Percentiles rank a stretch among this genome's conserved stretches.
These are phyloP conservation scores for Scheffersomyces insectosa DNA, from an alignment of 1,139 yeast species.

Conservation along the genomic window DNA sequence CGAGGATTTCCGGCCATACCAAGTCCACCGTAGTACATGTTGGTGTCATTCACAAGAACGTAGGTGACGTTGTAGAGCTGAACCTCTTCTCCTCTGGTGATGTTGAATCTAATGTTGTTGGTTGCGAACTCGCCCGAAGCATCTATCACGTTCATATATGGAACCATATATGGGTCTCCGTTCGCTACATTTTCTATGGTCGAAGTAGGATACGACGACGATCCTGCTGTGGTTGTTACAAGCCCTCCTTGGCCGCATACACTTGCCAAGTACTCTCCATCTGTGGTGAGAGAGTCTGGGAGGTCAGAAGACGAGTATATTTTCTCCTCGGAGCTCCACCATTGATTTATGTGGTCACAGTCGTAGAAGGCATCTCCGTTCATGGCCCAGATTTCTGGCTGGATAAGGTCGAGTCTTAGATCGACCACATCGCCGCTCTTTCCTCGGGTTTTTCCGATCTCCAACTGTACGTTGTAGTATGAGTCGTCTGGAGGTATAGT, in stretches of 20 bases:
- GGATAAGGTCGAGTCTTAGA: constrained; percentile 32
- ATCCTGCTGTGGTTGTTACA: constrained; percentile 12
- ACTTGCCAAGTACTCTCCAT: constrained; percentile 21
- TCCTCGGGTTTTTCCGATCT: constrained; percentile 3
- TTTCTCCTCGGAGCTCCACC: constrained; percentile 20
- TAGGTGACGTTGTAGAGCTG: constrained; percentile 27
- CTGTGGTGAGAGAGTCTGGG: constrained; percentile 21
- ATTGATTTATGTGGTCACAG: constrained; percentile 23
- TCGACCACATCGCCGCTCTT: constrained; percentile 13
- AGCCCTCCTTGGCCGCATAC: constrained; percentile 31
- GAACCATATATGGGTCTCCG: constrained; percentile 21
- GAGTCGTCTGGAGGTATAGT: constrained; percentile 11
- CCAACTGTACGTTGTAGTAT: constrained; percentile 7
- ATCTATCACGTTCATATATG: constrained; percentile 27
- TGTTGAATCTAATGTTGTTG: constrained; percentile 21
- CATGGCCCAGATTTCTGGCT: constrained; percentile 42
- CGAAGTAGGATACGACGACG: constrained; percentile 6
- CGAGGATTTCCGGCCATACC: constrained; percentile 54
- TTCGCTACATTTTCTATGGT: constrained; percentile 13
- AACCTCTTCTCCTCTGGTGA: constrained; percentile 13
- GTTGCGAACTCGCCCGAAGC: constrained; percentile 30
- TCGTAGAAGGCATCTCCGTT: constrained; percentile 22
- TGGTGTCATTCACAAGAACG: constrained; percentile 24
- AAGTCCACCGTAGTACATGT: constrained; percentile 35
- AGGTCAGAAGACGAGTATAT: constrained; percentile 3